phyloP scores from a whole-genome alignment of 2,329 filamentous ascomycete genomes.

The Penicillium sp. region DNA sequence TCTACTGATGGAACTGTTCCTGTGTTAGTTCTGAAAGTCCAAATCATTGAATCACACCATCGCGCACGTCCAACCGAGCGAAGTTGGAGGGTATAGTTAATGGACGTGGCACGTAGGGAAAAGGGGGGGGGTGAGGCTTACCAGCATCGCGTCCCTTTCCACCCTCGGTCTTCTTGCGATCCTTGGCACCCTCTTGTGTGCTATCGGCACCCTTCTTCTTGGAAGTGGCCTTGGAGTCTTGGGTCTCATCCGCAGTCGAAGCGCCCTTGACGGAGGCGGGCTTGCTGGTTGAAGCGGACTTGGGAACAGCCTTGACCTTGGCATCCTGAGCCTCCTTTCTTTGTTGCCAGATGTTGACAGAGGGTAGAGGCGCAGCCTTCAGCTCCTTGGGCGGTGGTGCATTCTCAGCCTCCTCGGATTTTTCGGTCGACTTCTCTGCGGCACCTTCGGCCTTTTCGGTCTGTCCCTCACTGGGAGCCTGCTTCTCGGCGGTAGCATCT shows the following conservation, averaged over 20 bases:
- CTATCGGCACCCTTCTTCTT: constrained; percentile 44
- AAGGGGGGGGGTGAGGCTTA: constrained; percentile 20
- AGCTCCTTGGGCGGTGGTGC: constrained; percentile 62
- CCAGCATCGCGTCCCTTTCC: constrained; percentile 45
- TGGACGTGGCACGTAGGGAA: constrained; percentile 3
- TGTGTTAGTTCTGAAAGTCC: not conserved
- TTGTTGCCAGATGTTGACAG: constrained; percentile 85
- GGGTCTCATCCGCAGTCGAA: constrained; percentile 36
- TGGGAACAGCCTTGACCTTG: constrained; percentile 45
- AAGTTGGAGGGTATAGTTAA: constrained; percentile 13
- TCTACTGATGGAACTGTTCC: constrained; percentile 62
- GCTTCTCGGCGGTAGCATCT: constrained; percentile 60
- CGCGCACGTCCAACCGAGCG: not conserved
- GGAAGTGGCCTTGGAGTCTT: constrained; percentile 40
- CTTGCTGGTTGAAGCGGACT: constrained; percentile 25
- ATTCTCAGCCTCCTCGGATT: constrained; percentile 50
- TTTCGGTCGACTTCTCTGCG: constrained; percentile 55
- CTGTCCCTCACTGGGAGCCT: constrained; percentile 6
- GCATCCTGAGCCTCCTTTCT: constrained; percentile 66
- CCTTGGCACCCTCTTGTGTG: constrained; percentile 34
- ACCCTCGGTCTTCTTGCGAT: constrained; percentile 37
- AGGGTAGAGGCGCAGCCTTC: constrained; percentile 76
- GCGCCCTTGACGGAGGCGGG: constrained; percentile 26
- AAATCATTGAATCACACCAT: not conserved
- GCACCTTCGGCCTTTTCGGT: constrained; percentile 53